Conservation (phyloP, 108 stramenopile species). For the Conticribra guillardii region DNA sequence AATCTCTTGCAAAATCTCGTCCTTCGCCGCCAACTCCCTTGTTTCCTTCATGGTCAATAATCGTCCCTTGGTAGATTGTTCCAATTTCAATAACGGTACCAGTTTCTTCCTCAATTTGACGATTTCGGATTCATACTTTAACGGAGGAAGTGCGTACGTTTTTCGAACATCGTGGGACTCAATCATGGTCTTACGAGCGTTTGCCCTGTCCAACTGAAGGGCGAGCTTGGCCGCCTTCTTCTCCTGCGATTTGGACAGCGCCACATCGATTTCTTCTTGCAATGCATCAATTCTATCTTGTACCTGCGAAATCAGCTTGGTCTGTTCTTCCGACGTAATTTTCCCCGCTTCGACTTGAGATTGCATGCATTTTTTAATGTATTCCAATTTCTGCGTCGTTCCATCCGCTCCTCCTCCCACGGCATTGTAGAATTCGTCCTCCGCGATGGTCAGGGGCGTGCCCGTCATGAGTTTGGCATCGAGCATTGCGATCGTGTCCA, state of each 20-base stretch:
- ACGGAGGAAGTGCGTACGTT: slow-evolving; percentile 17
- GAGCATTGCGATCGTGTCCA: slow-evolving; percentile 56
- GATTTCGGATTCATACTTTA: slow-evolving; percentile 66
- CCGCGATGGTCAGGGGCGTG: slow-evolving; percentile 60
- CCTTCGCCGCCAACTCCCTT: slow-evolving; percentile 66
- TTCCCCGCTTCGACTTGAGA: slow-evolving; percentile 66
- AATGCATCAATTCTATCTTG: slow-evolving; percentile 54
- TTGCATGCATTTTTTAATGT: slow-evolving; percentile 62
- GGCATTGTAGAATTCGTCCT: slow-evolving; percentile 80
- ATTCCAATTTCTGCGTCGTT: slow-evolving; percentile 55
- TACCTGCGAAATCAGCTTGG: slow-evolving; percentile 63
- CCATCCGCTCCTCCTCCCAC: slow-evolving; percentile 44
- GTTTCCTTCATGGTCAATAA: slow-evolving; percentile 78
- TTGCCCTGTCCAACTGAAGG: slow-evolving; percentile 39
- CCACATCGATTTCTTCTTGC: slow-evolving; percentile 57
- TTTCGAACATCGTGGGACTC: slow-evolving; percentile 37
- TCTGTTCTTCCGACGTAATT: slow-evolving; percentile 54
- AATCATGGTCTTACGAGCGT: slow-evolving; percentile 59
- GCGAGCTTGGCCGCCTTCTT: slow-evolving; percentile 57
- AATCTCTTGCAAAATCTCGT: slow-evolving; percentile 78
- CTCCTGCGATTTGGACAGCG: slow-evolving; percentile 35
- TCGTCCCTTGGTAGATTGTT: slow-evolving; percentile 67
- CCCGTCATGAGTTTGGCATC: slow-evolving; percentile 79
- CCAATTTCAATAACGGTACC: slow-evolving; percentile 55
- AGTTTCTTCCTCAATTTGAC: slow-evolving; percentile 52